A percentile compares a stretch with the other conserved stretches of the same genome.
phyloP scores from a whole-genome alignment of 2,329 filamentous ascomycete species.

The Penicillium sp. region DNA sequence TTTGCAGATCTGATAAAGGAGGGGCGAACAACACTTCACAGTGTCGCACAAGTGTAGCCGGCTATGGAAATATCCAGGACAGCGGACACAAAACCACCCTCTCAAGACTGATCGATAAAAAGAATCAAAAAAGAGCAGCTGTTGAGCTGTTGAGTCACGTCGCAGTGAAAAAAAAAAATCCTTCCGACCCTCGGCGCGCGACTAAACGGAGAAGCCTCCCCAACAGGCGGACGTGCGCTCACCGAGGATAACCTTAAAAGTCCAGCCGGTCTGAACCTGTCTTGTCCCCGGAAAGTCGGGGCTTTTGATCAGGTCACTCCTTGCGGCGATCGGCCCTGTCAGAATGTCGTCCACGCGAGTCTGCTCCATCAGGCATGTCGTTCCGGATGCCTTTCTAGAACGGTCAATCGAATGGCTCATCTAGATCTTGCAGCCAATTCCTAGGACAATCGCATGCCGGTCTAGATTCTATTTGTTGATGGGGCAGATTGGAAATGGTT shows the following conservation, averaged over 20 bases:
- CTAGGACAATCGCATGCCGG: no score
- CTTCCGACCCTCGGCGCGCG: conserved; percentile 19
- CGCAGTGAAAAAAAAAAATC: conserved; percentile 12
- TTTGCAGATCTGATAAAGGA: conserved; percentile 27
- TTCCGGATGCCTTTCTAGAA: no score
- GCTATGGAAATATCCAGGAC: not conserved
- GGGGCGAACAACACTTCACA: no score
- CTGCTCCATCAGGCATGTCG: not conserved
- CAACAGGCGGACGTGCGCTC: conserved; percentile 18
- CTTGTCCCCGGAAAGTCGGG: not conserved
- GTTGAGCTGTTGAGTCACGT: conserved; percentile 19
- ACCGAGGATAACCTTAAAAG: conserved; percentile 26
- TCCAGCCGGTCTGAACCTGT: not conserved
- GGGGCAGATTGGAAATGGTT: no score
- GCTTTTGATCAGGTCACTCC: not conserved
- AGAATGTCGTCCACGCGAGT: not conserved
- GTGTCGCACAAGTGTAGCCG: not conserved
- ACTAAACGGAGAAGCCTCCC: conserved; percentile 7
- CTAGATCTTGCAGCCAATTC: no score
- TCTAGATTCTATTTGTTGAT: no score
- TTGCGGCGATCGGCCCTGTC: conserved; percentile 3
- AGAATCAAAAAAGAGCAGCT: not conserved
- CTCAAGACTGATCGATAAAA: not conserved
- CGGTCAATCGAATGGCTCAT: no score
- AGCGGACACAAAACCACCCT: not conserved